Conservation (phyloP, 73 alveolate species). For the Effrenium voratum region DNA sequence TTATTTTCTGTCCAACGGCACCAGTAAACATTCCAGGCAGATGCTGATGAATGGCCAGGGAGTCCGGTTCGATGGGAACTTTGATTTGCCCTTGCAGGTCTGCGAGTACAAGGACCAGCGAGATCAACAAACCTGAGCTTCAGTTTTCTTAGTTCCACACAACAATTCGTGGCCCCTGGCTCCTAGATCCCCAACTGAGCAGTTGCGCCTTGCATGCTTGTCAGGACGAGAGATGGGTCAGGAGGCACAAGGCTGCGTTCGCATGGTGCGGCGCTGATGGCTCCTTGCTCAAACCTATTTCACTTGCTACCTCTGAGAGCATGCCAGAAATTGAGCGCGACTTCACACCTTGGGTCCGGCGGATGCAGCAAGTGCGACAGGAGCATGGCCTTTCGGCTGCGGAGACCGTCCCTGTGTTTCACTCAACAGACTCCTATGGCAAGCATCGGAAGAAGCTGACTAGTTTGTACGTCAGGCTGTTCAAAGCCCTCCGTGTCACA, state of each 20-base stretch:
- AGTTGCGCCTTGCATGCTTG: not conserved
- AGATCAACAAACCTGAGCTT: not conserved
- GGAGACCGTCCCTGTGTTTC: slow-evolving; percentile 8
- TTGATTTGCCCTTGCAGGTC: not conserved
- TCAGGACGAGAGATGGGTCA: not conserved
- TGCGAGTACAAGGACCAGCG: not conserved
- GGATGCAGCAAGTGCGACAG: slow-evolving; percentile 2
- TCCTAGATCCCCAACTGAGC: not conserved
- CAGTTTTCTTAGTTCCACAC: not conserved
- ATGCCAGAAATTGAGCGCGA: not conserved
- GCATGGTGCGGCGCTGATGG: slow-evolving; percentile 1
- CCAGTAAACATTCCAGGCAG: not conserved
- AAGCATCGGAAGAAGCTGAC: not conserved
- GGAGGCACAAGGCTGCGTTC: not conserved
- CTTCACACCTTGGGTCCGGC: not conserved
- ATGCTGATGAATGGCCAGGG: slow-evolving; percentile 11
- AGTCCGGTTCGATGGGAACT: not conserved
- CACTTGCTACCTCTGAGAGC: not conserved
- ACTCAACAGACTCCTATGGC: not conserved
- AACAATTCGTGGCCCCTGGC: not conserved
- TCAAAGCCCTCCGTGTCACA: not conserved
- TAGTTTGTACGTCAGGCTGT: not conserved
- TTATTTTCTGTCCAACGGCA: not conserved
- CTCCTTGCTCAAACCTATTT: not conserved
- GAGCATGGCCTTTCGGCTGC: not conserved